Evolutionary conservation across 768 basidiomycete species (phyloP), one percentile per base, ranked within the genome.

Genomic region (Lyophyllum atratum): DNA sequence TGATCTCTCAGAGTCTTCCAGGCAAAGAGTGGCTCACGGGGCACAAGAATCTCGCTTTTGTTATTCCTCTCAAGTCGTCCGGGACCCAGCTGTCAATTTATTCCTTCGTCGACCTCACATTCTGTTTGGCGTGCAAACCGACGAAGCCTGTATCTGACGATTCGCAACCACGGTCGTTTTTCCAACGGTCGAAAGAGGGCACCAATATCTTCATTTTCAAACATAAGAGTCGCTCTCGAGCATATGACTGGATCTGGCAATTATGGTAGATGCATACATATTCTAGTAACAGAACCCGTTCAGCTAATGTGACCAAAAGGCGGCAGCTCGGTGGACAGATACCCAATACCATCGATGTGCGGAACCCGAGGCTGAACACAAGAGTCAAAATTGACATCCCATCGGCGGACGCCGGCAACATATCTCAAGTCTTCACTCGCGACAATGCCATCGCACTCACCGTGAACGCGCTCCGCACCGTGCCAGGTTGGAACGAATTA

Each of bases 181-280:
- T 89, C 54, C 78, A 75, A 52, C 72, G 77, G 11, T 68, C 72
- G 0, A 81, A 79, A 49, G 81, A 83, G 58, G 93, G 94, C 4
- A 92, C 87, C 0, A 89, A 93, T 60, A 82, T 96, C 25, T 96
- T 95, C 69, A 79, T 96, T 26, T 91, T 95, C 71, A 95, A 96
- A 65, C 64, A 78, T 17, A 92, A 89, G 68, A 86, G 85, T 59
- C 83, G 91, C 26, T 86, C 89, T 5, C 77, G 93, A 50, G 88
- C 91, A 1, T 79, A 84, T 37, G 94, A 97, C 69, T 98, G 95
- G 95, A 78, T 85, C 44, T 97, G 94, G 95, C 80, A 84, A 51
- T 74, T 97, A 45, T 94, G 92, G 94, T 87, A 62, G 54, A 73
- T 33, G 43, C 37, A 37, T 7, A 28, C 40, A 8, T 51, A 48